phyloP scores from a whole-genome alignment of 2,329 filamentous ascomycete species.

The Monilinia vaccinii-corymbosi region DNA sequence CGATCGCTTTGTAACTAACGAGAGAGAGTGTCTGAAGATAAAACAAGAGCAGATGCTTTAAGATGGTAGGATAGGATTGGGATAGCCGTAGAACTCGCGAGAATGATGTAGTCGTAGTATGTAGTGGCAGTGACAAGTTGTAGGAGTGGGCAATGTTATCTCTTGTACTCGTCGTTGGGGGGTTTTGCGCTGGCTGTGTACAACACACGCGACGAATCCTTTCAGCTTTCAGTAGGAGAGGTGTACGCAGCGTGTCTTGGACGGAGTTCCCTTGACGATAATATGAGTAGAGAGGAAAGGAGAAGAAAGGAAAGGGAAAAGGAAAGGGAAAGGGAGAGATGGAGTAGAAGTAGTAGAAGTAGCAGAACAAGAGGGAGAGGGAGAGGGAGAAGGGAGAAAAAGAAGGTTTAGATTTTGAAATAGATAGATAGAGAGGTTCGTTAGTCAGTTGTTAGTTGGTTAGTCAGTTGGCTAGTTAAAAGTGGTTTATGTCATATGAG shows the following conservation, averaged over 20 bases:
- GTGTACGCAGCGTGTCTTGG: too few relatives aligned
- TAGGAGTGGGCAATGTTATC: not conserved
- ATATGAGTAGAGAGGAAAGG: not conserved
- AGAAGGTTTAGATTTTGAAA: too few relatives aligned
- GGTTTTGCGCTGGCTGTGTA: slow-evolving; percentile 1
- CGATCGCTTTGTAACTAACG: not conserved
- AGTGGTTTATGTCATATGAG: too few relatives aligned
- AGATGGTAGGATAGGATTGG: not conserved
- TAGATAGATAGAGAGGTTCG: too few relatives aligned
- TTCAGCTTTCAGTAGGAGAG: not conserved
- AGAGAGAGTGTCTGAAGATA: not conserved
- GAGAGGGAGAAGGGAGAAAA: too few relatives aligned
- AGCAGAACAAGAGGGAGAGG: too few relatives aligned
- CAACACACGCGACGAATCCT: slow-evolving; percentile 1
- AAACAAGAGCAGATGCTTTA: not conserved
- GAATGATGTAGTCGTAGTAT: not conserved
- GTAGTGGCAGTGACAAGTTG: not conserved
- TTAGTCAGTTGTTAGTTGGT: too few relatives aligned
- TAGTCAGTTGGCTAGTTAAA: too few relatives aligned
- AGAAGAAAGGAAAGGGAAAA: not conserved
- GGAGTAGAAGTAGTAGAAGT: not conserved
- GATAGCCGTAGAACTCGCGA: not conserved
- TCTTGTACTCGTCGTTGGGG: not conserved
- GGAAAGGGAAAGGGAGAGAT: not conserved
- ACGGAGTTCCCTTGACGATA: not conserved